These are phyloP conservation scores for Fusarium duplospermum DNA, from an alignment of 2,329 filamentous ascomycete genomes.

Conservation along the genomic window DNA sequence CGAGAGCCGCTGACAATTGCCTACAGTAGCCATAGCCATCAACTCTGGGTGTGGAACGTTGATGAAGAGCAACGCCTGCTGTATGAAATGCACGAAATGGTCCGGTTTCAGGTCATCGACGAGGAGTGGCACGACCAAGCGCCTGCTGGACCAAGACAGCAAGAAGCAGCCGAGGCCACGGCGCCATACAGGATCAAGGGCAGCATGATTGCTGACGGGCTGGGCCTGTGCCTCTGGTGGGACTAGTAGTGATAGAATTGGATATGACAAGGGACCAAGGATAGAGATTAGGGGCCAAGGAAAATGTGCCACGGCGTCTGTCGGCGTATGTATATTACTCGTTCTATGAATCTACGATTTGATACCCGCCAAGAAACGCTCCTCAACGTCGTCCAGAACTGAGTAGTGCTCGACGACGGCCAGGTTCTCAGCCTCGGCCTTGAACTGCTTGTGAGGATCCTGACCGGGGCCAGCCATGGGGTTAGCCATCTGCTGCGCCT, in stretches of 20 bases:
- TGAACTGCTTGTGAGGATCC: conserved; percentile 95
- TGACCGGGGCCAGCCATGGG: conserved; percentile 88
- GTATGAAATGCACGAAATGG: conserved; percentile 90
- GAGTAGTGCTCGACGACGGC: conserved; percentile 95
- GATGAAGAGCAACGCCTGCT: conserved; percentile 80
- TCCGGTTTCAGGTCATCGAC: conserved; percentile 84
- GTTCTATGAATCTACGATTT: conserved; percentile 51
- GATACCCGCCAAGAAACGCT: conserved; percentile 76
- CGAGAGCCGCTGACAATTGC: conserved; percentile 20
- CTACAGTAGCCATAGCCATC: conserved; percentile 75
- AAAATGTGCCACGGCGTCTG: conserved; percentile 39
- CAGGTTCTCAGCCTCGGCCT: conserved; percentile 92
- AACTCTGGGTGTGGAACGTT: conserved; percentile 86
- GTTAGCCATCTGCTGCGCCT: conserved; percentile 65
- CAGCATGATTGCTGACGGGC: conserved; percentile 71
- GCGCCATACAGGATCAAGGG: conserved; percentile 78
- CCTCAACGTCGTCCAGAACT: conserved; percentile 88
- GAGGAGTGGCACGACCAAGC: conserved; percentile 94
- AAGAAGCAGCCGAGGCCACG: conserved; percentile 68
- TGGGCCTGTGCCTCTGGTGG: conserved; percentile 75
- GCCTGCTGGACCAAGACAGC: conserved; percentile 72
- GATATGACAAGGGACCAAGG: conserved; percentile 15
- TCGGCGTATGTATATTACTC: conserved; percentile 42
- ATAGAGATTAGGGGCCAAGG: conserved; percentile 7
- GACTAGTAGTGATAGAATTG: conserved; percentile 49